phyloP scores from a whole-genome alignment of 768 basidiomycete genomes.

The Collybiopsis confluens region DNA sequence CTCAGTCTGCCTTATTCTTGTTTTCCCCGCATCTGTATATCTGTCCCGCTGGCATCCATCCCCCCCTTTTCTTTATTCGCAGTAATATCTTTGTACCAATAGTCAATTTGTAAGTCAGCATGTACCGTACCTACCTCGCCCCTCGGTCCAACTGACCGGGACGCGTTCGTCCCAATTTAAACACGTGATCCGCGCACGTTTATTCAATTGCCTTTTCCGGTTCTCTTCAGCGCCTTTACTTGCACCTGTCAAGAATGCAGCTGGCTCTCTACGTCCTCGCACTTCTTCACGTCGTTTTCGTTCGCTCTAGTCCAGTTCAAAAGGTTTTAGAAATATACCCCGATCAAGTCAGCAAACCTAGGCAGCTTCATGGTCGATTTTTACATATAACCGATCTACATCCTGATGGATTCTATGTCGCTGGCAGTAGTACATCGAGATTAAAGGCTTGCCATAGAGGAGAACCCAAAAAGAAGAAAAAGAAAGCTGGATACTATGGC shows the following conservation, averaged over 20 bases:
- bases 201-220: no score
- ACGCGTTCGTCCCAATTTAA: no score
- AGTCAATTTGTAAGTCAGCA: background rate
- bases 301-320: background rate
- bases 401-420: conserved; percentile 65
- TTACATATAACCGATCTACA: conserved; percentile 80
- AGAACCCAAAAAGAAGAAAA: conserved; percentile 50
- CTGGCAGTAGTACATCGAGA: conserved; percentile 45
- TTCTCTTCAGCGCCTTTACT: no score
- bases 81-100: background rate
- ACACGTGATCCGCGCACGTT: background rate
- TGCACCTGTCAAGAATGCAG: no score
- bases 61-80: conserved; percentile 9
- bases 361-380: conserved; percentile 58
- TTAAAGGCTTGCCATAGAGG: conserved; percentile 68
- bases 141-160: no score
- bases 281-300: background rate
- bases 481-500: conserved; percentile 58
- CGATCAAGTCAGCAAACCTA: background rate
- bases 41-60: conserved; percentile 8
- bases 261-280: background rate
- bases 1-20: conserved; percentile 1
- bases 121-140: background rate
- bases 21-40: conserved; percentile 12
- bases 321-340: background rate